phyloP scores from a whole-genome alignment of 768 basidiomycete species.

The Boletus vinaceobasis region DNA sequence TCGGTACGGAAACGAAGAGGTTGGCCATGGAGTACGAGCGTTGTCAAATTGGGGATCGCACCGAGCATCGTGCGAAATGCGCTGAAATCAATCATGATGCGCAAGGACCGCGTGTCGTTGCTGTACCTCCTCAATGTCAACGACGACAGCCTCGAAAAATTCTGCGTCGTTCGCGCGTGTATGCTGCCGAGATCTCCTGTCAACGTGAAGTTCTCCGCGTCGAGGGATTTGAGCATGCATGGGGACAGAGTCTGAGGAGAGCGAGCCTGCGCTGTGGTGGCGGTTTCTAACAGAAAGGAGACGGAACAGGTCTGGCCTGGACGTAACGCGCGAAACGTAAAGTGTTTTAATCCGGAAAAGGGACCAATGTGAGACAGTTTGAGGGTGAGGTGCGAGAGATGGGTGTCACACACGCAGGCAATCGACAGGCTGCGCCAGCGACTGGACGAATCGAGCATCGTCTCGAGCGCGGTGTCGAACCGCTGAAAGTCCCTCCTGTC shows the following conservation, averaged over 20 bases:
- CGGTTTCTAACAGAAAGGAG: conserved; percentile 22
- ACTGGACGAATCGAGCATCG: conserved; percentile 23
- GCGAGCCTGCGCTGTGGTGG: conserved; percentile 3
- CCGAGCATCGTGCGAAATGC: conserved; percentile 25
- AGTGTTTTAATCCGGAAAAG: conserved; percentile 25
- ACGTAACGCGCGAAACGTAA: conserved; percentile 29
- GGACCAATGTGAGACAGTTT: conserved; percentile 20
- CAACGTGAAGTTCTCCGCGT: conserved; percentile 28
- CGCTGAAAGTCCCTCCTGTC: conserved; percentile 32
- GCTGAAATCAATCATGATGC: conserved; percentile 29
- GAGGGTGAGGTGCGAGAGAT: conserved; percentile 28
- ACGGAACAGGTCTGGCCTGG: conserved; percentile 29
- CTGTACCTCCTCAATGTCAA: conserved; percentile 28
- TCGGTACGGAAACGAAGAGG: conserved; percentile 25
- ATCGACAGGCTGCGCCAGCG: conserved; percentile 30
- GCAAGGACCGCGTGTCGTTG: conserved; percentile 25
- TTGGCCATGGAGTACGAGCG: conserved; percentile 27
- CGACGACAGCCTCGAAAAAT: conserved; percentile 22
- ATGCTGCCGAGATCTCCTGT: conserved; percentile 18
- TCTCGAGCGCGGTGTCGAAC: conserved; percentile 26
- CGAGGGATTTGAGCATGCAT: conserved; percentile 25
- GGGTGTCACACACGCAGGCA: conserved; percentile 26
- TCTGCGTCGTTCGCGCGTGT: conserved; percentile 11
- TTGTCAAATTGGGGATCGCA: conserved; percentile 23
- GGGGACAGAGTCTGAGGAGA: not conserved